Evolutionary conservation across 1,284 basidiomycete species (phyloP).

Genomic region (Mycena sp.): DNA sequence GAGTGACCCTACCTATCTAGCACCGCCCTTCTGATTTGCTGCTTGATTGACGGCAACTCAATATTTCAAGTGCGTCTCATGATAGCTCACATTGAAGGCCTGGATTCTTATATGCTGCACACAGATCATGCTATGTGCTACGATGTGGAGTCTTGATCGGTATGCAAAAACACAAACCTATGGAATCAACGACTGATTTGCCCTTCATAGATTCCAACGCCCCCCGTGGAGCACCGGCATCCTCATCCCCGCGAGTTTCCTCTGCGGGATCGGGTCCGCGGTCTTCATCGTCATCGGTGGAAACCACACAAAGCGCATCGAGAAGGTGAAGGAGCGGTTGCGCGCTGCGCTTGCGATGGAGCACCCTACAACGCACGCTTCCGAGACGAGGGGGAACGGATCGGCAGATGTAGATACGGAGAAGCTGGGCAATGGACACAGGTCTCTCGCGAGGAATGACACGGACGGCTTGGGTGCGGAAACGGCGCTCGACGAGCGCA

Average conservation of each 20-base stretch:
- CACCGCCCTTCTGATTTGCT: conserved; percentile 69
- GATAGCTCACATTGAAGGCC: neutral
- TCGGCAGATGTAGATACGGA: neutral
- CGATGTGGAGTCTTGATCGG: conserved; percentile 86
- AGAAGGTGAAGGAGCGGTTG: conserved; percentile 77
- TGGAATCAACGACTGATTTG: conserved; percentile 3
- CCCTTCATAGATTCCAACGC: conserved; percentile 57
- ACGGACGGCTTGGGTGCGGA: conserved; percentile 20
- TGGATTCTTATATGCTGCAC: neutral
- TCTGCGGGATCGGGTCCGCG: conserved; percentile 84
- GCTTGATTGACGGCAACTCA: conserved; percentile 83
- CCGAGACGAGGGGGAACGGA: neutral
- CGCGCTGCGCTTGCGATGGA: conserved; percentile 67
- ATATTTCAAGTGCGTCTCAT: conserved; percentile 69
- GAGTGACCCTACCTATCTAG: conserved; percentile 42
- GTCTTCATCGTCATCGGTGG: conserved; percentile 85
- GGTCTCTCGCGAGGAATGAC: neutral
- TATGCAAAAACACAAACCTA: conserved; percentile 33
- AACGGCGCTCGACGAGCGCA: conserved; percentile 46
- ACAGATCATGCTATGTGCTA: conserved; percentile 77
- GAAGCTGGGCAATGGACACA: conserved; percentile 4
- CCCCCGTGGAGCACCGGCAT: conserved; percentile 76
- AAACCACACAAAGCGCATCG: conserved; percentile 79
- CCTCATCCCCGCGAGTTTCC: conserved; percentile 81
- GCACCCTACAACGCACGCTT: conserved; percentile 13